These are phyloP conservation scores for Poa annua DNA, from an alignment of 176 grass and related monocot species.

Conservation along the genomic window DNA sequence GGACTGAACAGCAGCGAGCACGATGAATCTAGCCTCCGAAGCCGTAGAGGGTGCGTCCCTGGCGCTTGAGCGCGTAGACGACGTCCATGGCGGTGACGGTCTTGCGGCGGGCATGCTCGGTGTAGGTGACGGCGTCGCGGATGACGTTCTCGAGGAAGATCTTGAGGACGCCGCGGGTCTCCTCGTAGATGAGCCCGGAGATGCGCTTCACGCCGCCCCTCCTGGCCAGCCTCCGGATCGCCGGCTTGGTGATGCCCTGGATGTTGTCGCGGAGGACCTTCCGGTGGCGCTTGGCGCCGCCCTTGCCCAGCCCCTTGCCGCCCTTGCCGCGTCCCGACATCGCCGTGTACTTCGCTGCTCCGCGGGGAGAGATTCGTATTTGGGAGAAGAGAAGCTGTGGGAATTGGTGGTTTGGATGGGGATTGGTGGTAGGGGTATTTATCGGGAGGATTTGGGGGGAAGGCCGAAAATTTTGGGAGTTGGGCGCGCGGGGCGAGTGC, in stretches of 20 bases:
- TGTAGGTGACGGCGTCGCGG: constrained; percentile 94
- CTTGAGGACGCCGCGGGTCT: constrained; percentile 95
- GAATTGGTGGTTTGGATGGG: background rate
- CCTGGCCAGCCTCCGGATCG: constrained; percentile 68
- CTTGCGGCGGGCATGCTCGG: constrained; percentile 94
- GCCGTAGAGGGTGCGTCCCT: constrained; percentile 86
- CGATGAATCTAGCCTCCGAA: constrained; percentile 63
- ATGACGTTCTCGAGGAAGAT: constrained; percentile 99
- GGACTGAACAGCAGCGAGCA: no score
- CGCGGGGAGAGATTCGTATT: background rate
- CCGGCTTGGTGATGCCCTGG: constrained; percentile 96
- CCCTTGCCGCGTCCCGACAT: constrained; percentile 96
- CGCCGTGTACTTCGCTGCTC: background rate
- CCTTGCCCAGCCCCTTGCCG: constrained; percentile 88
- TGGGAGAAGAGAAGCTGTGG: background rate
- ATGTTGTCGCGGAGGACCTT: constrained; percentile 97
- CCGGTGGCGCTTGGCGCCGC: constrained; percentile 89
- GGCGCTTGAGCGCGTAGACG: constrained; percentile 89
- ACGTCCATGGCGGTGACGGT: constrained; percentile 98
- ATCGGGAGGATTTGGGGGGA: constrained; percentile 30
- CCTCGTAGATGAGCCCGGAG: constrained; percentile 88
- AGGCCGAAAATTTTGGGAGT: no score
- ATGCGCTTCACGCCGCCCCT: constrained; percentile 96
- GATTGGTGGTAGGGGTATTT: constrained; percentile 18
- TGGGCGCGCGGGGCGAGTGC: no score